Base-by-base conservation (phyloP, 2,329 filamentous ascomycete species). In the Penicillium frequentans region DNA sequence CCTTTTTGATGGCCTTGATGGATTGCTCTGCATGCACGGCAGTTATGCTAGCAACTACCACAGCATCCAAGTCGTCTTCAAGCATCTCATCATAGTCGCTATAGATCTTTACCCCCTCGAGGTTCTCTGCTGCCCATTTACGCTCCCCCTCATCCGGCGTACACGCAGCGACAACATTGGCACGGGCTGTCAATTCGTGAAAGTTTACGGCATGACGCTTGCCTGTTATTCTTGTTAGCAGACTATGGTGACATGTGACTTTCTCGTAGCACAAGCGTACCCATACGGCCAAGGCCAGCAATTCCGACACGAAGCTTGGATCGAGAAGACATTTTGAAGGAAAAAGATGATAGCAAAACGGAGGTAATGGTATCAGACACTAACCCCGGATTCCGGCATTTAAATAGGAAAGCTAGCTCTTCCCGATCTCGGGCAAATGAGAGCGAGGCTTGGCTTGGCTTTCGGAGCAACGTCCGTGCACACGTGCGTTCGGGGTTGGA, bases 1-100 rank as follows among this genome's bases (percentile, higher is more conserved):
- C 76, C 3, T 75, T 74, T 37, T 81, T 70, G 56, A 85, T 83
- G n/a, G 82, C 82, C 61, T 80, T 77, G 68, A 83, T 82, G 1
- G 81, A 76, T 63, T 85, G 80, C 60, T 83, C 76, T 1, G 82
- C 81, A 60, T 84, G 82, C n/a, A 79, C 78, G 1, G 78, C 80
- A 1, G 82, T 84, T 8, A 79, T 79, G 5, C 79, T 80, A 0
- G 81, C 78, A 27, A 85, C 73, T 27, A 83, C 77, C 5, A 84
- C 80, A 1, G 82, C 82, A 62, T 83, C 76, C 3, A 84, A 70
- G 8, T 58, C 70, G 58, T 83, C 77, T 64, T 75, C 72, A 43
- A 85, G 73, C 81, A 85, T 82, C 60, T 80, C 74, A 37, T 83
- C 81, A 63, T 78, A 85, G 67, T 81, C 71, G 35, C 66, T 71